These are phyloP conservation scores for Apiospora marii DNA, from an alignment of 2,329 filamentous ascomycete species.

Conservation along the genomic window DNA sequence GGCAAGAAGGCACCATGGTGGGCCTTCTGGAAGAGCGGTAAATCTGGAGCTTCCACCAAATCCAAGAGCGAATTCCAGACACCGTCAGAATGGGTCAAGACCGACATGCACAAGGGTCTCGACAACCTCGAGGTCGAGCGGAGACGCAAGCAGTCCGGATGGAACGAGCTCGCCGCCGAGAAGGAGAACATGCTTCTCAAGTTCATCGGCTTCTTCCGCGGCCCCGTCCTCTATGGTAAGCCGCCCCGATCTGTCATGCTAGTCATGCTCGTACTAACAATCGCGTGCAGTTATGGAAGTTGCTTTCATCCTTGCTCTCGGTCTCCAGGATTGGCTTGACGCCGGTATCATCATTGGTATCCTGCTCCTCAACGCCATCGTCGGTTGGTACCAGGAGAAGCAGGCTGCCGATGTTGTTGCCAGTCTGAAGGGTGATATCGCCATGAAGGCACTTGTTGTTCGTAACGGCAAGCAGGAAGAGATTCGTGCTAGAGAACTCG, in stretches of 20 bases:
- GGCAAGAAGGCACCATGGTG: conserved; percentile 44
- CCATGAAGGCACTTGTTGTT: conserved; percentile 73
- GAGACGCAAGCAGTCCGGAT: conserved; percentile 72
- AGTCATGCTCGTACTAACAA: conserved; percentile 26
- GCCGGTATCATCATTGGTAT: conserved; percentile 79
- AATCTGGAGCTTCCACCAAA: conserved; percentile 33
- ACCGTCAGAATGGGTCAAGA: conserved; percentile 74
- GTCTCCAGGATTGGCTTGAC: conserved; percentile 78
- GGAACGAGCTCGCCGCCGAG: conserved; percentile 76
- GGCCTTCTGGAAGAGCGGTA: conserved; percentile 46
- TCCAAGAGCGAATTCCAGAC: conserved; percentile 49
- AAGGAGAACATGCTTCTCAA: conserved; percentile 79
- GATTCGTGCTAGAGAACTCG: conserved; percentile 74
- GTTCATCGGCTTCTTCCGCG: conserved; percentile 78
- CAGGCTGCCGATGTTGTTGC: conserved; percentile 78
- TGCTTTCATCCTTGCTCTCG: conserved; percentile 74
- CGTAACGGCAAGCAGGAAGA: conserved; percentile 71
- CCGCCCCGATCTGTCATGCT: conserved; percentile 27
- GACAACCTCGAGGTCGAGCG: conserved; percentile 64
- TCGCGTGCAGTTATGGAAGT: conserved; percentile 70
- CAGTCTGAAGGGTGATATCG: conserved; percentile 76
- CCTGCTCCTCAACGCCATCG: conserved; percentile 73
- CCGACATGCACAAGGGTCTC: conserved; percentile 72
- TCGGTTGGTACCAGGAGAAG: conserved; percentile 82
- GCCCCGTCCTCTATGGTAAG: conserved; percentile 78